Conservation (phyloP, 371 early-diverging fungal genomes). For the Apophysomyces variabilis region DNA sequence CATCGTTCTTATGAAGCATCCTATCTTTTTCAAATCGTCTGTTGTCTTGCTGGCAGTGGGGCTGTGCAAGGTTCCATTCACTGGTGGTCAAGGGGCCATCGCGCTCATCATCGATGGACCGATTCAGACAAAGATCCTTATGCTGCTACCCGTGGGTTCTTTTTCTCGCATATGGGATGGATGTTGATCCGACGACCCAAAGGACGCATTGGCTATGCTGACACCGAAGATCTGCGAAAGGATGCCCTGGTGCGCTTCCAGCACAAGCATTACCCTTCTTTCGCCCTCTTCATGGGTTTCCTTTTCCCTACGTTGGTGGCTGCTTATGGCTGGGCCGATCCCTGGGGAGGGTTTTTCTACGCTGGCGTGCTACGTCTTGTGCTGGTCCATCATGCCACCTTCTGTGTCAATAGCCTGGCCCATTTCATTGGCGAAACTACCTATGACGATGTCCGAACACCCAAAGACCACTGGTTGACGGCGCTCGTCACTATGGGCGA, state of each 20-base stretch:
- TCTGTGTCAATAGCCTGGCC: constrained; percentile 92
- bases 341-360: constrained; percentile 88
- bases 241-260: constrained; percentile 82
- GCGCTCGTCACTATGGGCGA: constrained; percentile 85
- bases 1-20: constrained; percentile 79
- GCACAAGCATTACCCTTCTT: constrained; percentile 80
- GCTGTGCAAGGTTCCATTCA: constrained; percentile 84
- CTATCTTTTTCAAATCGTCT: constrained; percentile 58
- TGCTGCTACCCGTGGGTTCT: constrained; percentile 82
- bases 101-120: constrained; percentile 92
- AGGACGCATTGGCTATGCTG: constrained; percentile 75
- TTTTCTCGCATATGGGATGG: constrained; percentile 92
- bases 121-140: constrained; percentile 94
- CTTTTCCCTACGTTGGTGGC: constrained; percentile 82
- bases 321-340: constrained; percentile 91
- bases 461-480: constrained; percentile 82
- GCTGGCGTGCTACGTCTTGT: constrained; percentile 81
- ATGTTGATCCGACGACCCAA: constrained; percentile 83
- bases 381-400: constrained; percentile 92
- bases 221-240: constrained; percentile 83
- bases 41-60: constrained; percentile 71
- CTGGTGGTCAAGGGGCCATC: constrained; percentile 89
- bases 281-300: constrained; percentile 76
- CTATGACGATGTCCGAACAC: constrained; percentile 82
- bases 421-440: constrained; percentile 83